These are phyloP conservation scores for Aphanomyces astaci DNA, from an alignment of 352 stramenopile genomes.

Conservation along the genomic window DNA sequence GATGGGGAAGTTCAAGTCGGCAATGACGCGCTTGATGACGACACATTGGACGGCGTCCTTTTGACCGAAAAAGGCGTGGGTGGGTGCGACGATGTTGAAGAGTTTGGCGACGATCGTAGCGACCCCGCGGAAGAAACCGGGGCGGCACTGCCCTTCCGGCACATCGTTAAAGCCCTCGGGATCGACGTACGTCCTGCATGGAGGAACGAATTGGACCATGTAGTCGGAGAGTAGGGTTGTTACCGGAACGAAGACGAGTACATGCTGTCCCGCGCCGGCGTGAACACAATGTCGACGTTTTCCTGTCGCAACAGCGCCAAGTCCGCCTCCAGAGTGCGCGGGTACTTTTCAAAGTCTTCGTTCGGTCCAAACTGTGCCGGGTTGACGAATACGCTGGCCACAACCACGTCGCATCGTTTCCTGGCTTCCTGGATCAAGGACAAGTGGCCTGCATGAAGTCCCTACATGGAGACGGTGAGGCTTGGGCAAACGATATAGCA, in stretches of 20 bases:
- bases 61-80: slow-evolving; percentile 97
- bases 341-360: slow-evolving; percentile 99
- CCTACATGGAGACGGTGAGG: slow-evolving; percentile 30
- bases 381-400: slow-evolving; percentile 98
- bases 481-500: not conserved
- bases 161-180: slow-evolving; percentile 92
- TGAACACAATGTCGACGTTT: slow-evolving; percentile 89
- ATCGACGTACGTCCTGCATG: slow-evolving; percentile 88
- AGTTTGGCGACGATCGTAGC: slow-evolving; percentile 98
- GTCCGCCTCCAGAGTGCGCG: slow-evolving; percentile 92
- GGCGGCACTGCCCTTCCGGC: slow-evolving; percentile 86
- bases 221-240: slow-evolving; percentile 25
- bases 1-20: slow-evolving; percentile 95
- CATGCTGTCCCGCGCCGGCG: slow-evolving; percentile 76
- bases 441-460: slow-evolving; percentile 95
- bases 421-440: slow-evolving; percentile 84
- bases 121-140: slow-evolving; percentile 97
- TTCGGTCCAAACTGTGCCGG: slow-evolving; percentile 96
- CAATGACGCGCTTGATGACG: slow-evolving; percentile 91
- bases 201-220: too few relatives aligned
- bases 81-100: slow-evolving; percentile 97
- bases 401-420: slow-evolving; percentile 88
- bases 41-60: slow-evolving; percentile 98
- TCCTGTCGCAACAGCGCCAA: slow-evolving; percentile 70
- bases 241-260: slow-evolving; percentile 69